Base-by-base conservation (phyloP, 2,329 filamentous ascomycete species). In the Daldinia sp. region DNA sequence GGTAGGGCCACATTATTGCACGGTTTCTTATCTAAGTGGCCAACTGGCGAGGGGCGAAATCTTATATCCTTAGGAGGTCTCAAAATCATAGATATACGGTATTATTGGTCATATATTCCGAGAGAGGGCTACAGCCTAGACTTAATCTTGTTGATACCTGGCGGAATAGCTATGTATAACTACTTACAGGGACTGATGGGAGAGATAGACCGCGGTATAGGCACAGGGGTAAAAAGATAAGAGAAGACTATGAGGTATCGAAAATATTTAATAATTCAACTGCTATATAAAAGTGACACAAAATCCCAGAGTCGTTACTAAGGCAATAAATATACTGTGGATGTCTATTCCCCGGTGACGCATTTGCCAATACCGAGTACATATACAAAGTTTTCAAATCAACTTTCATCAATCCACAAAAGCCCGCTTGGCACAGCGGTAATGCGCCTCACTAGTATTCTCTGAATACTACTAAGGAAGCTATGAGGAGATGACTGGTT, bases 401-500 rank as follows among this genome's bases (percentile, higher is more conserved):
- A 17, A 21, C 15, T 48, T 48, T 30, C 25, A 29, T 15, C 45
- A 48, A 48, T 48, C 39, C 45, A 48, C 45, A 48, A 11, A 50
- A 29, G 58, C 58, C 58, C 58, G 50, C 43, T 50, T 61, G 51
- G 58, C 58, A 50, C 58, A 61, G 45, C 58, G 58, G 58, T 61
- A 61, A 56, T 50, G 58, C 58, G 58, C 58, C 51, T 55, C 58
- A 61, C 58, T 61, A 61, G 58, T 61, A 61, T 32, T 35, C 11
- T 21, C 2, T 10, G 11, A 23, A 43, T 59, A 32, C 56, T 53
- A 54, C 19, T 60, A 51, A 53, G 57, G 50, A 60, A 41, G 50
- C 49, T 60, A 60, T 60, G 57, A 60, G 57, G 58, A 61, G 58
- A 56, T 56, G 45, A 61, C 51, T 56, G 58, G 58, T 61, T 61